These are phyloP conservation scores for Cladophialophora bantiana DNA, from an alignment of 2,329 filamentous ascomycete genomes.

Conservation along the genomic window DNA sequence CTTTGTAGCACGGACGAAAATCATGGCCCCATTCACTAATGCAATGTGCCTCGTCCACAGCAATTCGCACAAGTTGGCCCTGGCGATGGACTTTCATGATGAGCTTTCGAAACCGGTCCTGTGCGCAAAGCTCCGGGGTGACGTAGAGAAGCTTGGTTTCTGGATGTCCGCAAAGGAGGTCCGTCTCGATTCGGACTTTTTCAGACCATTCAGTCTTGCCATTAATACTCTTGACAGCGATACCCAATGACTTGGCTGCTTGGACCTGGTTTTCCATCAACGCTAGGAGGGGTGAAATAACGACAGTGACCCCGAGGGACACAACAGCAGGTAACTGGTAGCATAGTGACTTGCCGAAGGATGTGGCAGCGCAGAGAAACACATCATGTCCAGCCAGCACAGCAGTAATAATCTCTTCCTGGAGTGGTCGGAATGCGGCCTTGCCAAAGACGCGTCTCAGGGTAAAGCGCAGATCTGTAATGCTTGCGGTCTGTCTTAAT, in stretches of 20 bases:
- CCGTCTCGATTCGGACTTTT: slow-evolving; percentile 73
- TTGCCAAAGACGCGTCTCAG: slow-evolving; percentile 77
- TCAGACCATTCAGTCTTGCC: slow-evolving; percentile 74
- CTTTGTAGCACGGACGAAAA: slow-evolving; percentile 91
- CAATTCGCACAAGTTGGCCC: slow-evolving; percentile 83
- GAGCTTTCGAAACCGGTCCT: slow-evolving; percentile 76
- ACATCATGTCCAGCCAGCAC: slow-evolving; percentile 86
- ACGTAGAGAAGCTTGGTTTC: slow-evolving; percentile 85
- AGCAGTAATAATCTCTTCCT: slow-evolving; percentile 85
- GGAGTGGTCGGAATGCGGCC: slow-evolving; percentile 77
- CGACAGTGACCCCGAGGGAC: slow-evolving; percentile 86
- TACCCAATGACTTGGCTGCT: slow-evolving; percentile 73
- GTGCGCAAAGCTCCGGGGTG: slow-evolving; percentile 86
- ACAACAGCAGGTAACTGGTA: slow-evolving; percentile 91
- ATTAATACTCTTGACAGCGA: slow-evolving; percentile 86
- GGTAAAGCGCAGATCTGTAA: slow-evolving; percentile 74
- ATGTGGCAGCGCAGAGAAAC: slow-evolving; percentile 79
- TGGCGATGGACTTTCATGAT: slow-evolving; percentile 78
- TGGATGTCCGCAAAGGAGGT: slow-evolving; percentile 88
- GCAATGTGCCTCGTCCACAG: slow-evolving; percentile 93
- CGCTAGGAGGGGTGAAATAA: slow-evolving; percentile 86
- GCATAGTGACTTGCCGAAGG: slow-evolving; percentile 90
- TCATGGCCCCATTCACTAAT: slow-evolving; percentile 99
- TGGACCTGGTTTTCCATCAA: slow-evolving; percentile 97
- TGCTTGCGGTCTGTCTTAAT: slow-evolving; percentile 24